Base-by-base conservation (phyloP, 116 monocot genomes). In the Dioscorea cayenensis region DNA sequence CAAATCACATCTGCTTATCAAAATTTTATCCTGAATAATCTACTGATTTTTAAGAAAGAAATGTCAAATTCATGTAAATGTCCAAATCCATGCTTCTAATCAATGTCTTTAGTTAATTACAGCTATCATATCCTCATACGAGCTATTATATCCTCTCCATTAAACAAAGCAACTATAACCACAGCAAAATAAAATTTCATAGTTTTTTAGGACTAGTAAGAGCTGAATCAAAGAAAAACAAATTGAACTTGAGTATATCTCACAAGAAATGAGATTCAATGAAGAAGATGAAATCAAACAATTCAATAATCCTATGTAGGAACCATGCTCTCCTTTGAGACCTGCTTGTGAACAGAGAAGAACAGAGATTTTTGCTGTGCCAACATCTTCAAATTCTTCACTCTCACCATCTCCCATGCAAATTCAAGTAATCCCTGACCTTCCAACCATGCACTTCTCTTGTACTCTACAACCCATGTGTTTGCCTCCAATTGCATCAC, bases 241-340 rank as follows among this genome's bases (percentile, higher is more conserved):
- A 23, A 63, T 23, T 27, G 11, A 27, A 27, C 6, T 11, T 63
- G 22, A 63, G 23, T 12, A 1, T 23, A 16, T 35, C 65, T 65
- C 65, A 65, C 65, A 65, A 65, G 65, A 65, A 35, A 65, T 65
- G 65, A 65, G 65, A 65, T 18, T 32, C 29, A 14, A 4, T 1
- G 12, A 3, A 29, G 5, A 65, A 28, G 17, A 32, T 16, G 7
- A 28, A 29, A 35, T 17, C 25, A 22, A 13, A 13, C 55, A 55
- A 11, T 4, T 55, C 55, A 2, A 43, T 43, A 11, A 55, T 55
- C n/a, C 55, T 35, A 65, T 7, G 65, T 65, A 29, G 65, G 65
- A 25, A 23, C 2, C 17, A 3, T 36, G 36, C 1, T 65, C 65
- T 65, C 35, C 16, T 28, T 0, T 10, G 35, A 12, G 35, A 0